Evolutionary conservation across 805 yeast genomes (phyloP), one percentile per base, ranked within the genome.

Genomic region (Myxozyma monticola): DNA sequence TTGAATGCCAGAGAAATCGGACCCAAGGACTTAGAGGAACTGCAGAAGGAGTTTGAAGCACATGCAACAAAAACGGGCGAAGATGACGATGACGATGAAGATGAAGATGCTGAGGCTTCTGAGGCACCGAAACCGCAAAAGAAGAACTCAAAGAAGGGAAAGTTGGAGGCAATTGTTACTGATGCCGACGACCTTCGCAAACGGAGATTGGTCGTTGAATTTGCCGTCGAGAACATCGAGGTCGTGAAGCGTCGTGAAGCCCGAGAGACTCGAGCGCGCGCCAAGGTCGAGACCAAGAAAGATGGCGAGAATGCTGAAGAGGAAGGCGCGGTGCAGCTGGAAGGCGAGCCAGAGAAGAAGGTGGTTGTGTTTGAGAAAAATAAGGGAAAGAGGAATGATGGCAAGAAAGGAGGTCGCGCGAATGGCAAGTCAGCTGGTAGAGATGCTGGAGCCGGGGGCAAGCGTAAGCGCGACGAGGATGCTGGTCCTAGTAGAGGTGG

Each of bases 211-310:
- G 87, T 91, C 62, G 98, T 81, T 28, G 99, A 93, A 67, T 93
- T 93, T 73, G 97, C 99, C 4, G 77, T 93, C 62, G 99, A 93
- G 67, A 89, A 93, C 67, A 95, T 97, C 26, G 85, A 86, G 65
- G 96, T 93, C 49, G 84, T 93, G 36, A 87, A 86, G 71, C 84
- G 97, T 71, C 84, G 97, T 74, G 78, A 79, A 54, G 96, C 89
- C 20, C 45, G 60, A n/a, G 60, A 49, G 17, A 33, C 12, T 14
- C 31, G 25, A 22, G 44, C 49, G 9, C 38, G 44, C 17, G 24
- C n/a, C 4, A 25, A 22, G 15, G 34, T 4, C 10, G 42, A 20
- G 21, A 37, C 37, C 33, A 35, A 38, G 29, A 37, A 33, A 1
- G 33, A 37, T 3, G 48, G 41, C 14, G 42, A 24, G 14, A 30